Conservation (phyloP, 768 basidiomycete species). For the Gymnopilus dilepis region DNA sequence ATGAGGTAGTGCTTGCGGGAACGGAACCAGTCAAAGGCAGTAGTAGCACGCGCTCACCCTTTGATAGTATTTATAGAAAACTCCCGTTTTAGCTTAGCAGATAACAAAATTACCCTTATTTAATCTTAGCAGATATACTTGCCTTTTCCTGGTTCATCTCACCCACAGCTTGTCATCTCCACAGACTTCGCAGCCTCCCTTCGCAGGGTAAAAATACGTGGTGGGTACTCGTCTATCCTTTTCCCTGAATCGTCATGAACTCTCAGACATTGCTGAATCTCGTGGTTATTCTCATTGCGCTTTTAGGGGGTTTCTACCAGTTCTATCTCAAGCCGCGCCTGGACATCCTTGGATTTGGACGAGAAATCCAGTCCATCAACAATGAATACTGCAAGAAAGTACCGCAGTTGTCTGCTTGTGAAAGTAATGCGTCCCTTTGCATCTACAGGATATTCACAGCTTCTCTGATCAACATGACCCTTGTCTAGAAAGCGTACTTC, state of each 20-base stretch:
- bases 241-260: background rate
- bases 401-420: conserved; percentile 66
- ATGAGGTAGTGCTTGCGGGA: background rate
- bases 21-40: conserved; percentile 1
- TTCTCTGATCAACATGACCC: background rate
- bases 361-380: conserved; percentile 48
- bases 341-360: conserved; percentile 45
- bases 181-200: background rate
- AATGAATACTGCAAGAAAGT: conserved; percentile 55
- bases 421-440: conserved; percentile 51
- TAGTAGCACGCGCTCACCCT: conserved; percentile 4
- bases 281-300: conserved; percentile 41
- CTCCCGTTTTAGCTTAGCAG: conserved; percentile 20
- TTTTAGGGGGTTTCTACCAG: conserved; percentile 51
- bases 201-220: background rate
- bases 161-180: background rate
- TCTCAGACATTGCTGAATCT: conserved; percentile 28
- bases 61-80: conserved; percentile 22
- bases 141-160: too few species aligned
- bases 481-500: conserved; percentile 58
- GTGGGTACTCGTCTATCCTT: conserved; percentile 1
- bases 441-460: background rate
- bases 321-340: conserved; percentile 54
- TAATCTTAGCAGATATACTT: background rate
- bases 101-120: conserved; percentile 8